A percentile compares a stretch with the other conserved stretches of the same genome.
Conservation (phyloP, 208 protist genomes). For the Trypanosoma boissoni region DNA sequence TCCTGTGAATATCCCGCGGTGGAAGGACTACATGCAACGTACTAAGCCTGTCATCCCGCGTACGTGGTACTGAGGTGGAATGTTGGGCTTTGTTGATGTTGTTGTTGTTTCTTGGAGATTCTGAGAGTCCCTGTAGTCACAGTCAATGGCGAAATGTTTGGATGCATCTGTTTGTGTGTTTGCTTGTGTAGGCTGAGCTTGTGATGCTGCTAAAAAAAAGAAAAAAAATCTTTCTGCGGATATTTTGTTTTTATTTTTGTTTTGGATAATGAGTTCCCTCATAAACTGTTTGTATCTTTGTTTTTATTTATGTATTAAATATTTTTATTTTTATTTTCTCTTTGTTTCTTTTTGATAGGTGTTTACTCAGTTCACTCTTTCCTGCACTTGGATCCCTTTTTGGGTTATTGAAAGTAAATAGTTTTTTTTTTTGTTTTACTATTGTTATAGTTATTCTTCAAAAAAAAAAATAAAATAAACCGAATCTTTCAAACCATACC, state of each 20-base stretch:
- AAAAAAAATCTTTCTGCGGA: too few species aligned
- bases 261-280: too few species aligned
- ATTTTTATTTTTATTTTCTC: constrained; percentile 4
- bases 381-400: not conserved
- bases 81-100: not conserved
- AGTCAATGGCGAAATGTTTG: too few species aligned
- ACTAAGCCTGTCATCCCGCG: constrained; percentile 84
- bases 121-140: too few species aligned
- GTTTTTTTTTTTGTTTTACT: not conserved
- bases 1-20: constrained; percentile 82
- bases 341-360: constrained; percentile 9
- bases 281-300: not conserved
- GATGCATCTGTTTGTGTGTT: too few species aligned
- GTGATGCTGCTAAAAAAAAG: too few species aligned
- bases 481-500: not conserved
- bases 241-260: too few species aligned
- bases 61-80: constrained; percentile 75
- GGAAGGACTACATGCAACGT: constrained; percentile 92
- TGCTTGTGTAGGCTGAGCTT: too few species aligned
- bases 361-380: constrained; percentile 4
- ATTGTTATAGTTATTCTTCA: not conserved
- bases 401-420: not conserved
- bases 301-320: not conserved
- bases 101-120: too few species aligned
- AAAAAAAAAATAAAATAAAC: constrained; percentile 6